A percentile compares a stretch with the other conserved stretches of the same genome.
Conservation (phyloP, 208 protist genomes). For the Crithidia acanthocephali region DNA sequence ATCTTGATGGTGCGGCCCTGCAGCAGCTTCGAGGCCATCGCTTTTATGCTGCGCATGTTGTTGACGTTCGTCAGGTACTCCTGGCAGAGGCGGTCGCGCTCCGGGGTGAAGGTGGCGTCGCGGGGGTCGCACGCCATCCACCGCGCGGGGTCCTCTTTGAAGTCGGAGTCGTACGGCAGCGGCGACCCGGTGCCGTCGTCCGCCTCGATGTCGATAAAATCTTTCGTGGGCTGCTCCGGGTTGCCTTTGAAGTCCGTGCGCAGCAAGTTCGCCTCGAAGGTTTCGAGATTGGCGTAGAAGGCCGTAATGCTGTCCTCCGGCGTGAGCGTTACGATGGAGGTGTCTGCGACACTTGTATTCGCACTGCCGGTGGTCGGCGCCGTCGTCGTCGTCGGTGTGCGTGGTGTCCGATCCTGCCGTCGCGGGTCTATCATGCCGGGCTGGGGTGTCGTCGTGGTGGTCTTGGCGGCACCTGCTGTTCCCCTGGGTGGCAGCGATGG, state of each 20-base stretch:
- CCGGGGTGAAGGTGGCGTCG: slow-evolving; percentile 62
- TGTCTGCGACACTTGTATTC: background rate
- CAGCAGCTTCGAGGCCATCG: slow-evolving; percentile 66
- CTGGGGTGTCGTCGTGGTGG: background rate
- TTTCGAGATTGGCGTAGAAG: slow-evolving; percentile 26
- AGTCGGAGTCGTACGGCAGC: slow-evolving; percentile 51
- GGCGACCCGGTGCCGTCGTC: slow-evolving; percentile 42
- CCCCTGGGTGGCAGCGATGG: slow-evolving; percentile 12
- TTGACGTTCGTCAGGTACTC: slow-evolving; percentile 70
- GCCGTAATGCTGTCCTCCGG: slow-evolving; percentile 22
- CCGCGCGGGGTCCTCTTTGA: slow-evolving; percentile 21
- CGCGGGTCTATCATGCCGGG: no score
- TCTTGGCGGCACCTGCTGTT: background rate
- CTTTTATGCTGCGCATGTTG: slow-evolving; percentile 82
- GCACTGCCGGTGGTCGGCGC: no score
- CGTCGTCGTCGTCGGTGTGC: background rate
- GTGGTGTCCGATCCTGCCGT: no score
- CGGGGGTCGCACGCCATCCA: slow-evolving; percentile 74
- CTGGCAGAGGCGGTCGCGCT: slow-evolving; percentile 69
- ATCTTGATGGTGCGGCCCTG: slow-evolving; percentile 86
- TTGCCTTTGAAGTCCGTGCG: slow-evolving; percentile 49
- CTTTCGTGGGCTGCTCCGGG: slow-evolving; percentile 59
- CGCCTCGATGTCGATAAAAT: slow-evolving; percentile 66
- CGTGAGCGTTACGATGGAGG: slow-evolving; percentile 10
- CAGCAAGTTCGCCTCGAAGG: slow-evolving; percentile 45